Evolutionary conservation across 2,329 filamentous ascomycete species (phyloP).

Genomic region (Penicillium oxalicum): DNA sequence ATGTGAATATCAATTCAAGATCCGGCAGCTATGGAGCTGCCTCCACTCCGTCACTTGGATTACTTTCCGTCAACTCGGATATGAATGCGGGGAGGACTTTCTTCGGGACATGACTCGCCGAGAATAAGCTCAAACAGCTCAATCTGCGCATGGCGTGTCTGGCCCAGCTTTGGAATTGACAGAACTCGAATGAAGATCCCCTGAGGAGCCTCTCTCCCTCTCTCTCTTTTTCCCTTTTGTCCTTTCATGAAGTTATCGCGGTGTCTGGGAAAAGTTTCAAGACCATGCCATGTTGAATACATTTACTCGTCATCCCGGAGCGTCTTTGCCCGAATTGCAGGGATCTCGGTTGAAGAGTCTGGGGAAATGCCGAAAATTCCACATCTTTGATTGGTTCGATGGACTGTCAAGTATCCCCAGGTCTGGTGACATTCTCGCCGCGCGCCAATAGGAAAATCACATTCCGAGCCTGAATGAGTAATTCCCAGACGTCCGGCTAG

Average conservation of each 20-base stretch:
- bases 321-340: slow-evolving; percentile 5
- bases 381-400: slow-evolving; percentile 3
- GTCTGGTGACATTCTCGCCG: background rate
- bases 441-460: slow-evolving; percentile 17
- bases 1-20: too few relatives aligned
- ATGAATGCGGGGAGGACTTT: background rate
- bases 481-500: slow-evolving; percentile 1
- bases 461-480: slow-evolving; percentile 2
- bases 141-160: background rate
- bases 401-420: background rate
- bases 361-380: background rate
- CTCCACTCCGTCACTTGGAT: too few relatives aligned
- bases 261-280: background rate
- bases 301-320: slow-evolving; percentile 3
- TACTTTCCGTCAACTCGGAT: too few relatives aligned
- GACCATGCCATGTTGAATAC: background rate
- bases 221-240: slow-evolving; percentile 2
- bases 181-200: slow-evolving; percentile 4
- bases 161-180: too few relatives aligned
- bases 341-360: slow-evolving; percentile 5
- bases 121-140: background rate
- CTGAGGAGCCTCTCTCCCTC: slow-evolving; percentile 2
- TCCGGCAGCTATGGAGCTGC: too few relatives aligned
- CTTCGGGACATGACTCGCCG: slow-evolving; percentile 1
- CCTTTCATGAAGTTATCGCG: background rate